Percentiles rank a stretch among this genome's conserved stretches.
phyloP scores from a whole-genome alignment of 2,329 filamentous ascomycete species.

The Coniosporium tulheliwenetii region DNA sequence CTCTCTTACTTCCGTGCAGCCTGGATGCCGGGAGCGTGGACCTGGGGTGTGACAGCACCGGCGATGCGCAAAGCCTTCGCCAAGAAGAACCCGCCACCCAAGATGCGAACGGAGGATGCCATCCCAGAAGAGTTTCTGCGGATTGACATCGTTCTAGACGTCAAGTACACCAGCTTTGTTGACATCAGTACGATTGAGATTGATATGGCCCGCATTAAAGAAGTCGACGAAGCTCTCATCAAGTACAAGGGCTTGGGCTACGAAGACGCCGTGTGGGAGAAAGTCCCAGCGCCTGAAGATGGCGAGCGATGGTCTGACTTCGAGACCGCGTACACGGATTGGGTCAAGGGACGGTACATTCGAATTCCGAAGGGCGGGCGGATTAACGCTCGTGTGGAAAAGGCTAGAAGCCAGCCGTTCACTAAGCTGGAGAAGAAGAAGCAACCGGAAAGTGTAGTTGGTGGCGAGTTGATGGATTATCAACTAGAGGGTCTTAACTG shows the following conservation, averaged over 20 bases:
- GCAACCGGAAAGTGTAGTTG: constrained; percentile 59
- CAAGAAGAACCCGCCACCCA: constrained; percentile 51
- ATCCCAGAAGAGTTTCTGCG: constrained; percentile 76
- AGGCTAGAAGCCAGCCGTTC: constrained; percentile 53
- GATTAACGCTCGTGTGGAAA: constrained; percentile 52
- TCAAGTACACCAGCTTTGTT: constrained; percentile 48
- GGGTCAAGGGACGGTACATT: constrained; percentile 64
- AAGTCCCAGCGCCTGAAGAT: constrained; percentile 50
- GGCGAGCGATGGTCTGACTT: constrained; percentile 66
- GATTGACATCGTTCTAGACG: constrained; percentile 76
- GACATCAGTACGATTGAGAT: constrained; percentile 47
- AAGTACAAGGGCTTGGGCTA: constrained; percentile 91
- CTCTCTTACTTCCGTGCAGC: constrained; percentile 66
- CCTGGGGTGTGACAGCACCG: constrained; percentile 52
- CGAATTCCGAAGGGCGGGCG: constrained; percentile 35
- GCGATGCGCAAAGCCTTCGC: constrained; percentile 60
- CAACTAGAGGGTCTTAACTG: constrained; percentile 90
- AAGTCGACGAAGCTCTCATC: constrained; percentile 60
- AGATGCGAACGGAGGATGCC: constrained; percentile 59
- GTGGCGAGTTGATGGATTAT: constrained; percentile 81
- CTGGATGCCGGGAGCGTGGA: constrained; percentile 86
- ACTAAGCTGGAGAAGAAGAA: constrained; percentile 47
- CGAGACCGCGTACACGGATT: constrained; percentile 70
- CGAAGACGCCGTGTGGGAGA: constrained; percentile 82
- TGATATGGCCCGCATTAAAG: constrained; percentile 54